Percentiles rank a stretch among this genome's conserved stretches.
Evolutionary conservation across 306 rosid genomes (phyloP).

Genomic region (Cotoneaster glaucophyllus): DNA sequence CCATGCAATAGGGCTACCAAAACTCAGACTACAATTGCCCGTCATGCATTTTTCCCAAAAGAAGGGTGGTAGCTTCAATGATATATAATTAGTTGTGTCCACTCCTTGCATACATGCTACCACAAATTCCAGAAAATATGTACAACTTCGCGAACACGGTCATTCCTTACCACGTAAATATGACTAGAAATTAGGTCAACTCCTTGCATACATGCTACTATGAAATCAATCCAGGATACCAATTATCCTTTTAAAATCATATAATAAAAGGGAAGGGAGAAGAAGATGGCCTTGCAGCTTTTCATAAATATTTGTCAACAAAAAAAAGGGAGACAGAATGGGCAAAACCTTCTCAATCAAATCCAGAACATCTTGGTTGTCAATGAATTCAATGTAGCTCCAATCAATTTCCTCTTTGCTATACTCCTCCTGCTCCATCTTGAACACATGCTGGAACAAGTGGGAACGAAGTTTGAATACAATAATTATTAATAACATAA

Average conservation of each 20-base stretch:
- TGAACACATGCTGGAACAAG: conserved; percentile 86
- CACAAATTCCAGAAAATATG: neutral
- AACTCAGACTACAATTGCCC: neutral
- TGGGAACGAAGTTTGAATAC: conserved; percentile 6
- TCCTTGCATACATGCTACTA: neutral
- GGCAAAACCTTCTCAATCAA: conserved; percentile 86
- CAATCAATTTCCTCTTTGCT: conserved; percentile 91
- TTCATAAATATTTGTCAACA: neutral
- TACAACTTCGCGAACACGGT: neutral
- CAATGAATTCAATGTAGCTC: conserved; percentile 98
- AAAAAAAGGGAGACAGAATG: neutral
- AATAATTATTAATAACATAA: neutral
- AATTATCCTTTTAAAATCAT: neutral
- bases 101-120: too few relatives aligned
- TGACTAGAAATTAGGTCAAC: neutral
- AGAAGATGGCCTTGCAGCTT: conserved; percentile 3
- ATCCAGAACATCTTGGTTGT: conserved; percentile 96
- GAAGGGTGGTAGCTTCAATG: neutral
- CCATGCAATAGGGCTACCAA: neutral
- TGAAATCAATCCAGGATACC: neutral
- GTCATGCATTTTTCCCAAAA: neutral
- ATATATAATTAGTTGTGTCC: neutral
- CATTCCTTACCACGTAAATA: neutral
- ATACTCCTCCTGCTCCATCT: conserved; percentile 99
- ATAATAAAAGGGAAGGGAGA: too few relatives aligned